Conservation (phyloP, 1,284 basidiomycete species). For the Moesziomyces sp. region DNA sequence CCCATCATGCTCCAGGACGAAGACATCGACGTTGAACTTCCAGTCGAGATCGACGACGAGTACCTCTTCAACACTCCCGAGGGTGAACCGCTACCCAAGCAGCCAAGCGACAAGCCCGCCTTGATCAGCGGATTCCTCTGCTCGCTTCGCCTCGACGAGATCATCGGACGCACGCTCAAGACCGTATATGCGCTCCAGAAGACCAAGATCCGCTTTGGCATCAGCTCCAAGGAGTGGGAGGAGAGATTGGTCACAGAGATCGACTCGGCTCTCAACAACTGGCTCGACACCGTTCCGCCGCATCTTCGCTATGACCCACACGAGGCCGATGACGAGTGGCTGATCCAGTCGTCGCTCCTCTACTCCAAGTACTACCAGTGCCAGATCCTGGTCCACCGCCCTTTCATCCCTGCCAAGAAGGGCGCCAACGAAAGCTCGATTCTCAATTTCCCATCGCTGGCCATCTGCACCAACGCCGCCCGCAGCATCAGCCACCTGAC, state of each 20-base stretch:
- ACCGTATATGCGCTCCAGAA: constrained; percentile 60
- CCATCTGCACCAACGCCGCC: constrained; percentile 63
- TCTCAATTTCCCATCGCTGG: constrained; percentile 61
- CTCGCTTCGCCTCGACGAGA: constrained; percentile 51
- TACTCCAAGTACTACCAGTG: constrained; percentile 58
- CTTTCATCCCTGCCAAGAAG: constrained; percentile 59
- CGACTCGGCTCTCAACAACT: constrained; percentile 60
- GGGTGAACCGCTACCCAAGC: constrained; percentile 26
- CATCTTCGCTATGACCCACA: constrained; percentile 57
- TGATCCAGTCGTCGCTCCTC: constrained; percentile 52
- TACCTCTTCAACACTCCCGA: constrained; percentile 39
- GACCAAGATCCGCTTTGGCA: constrained; percentile 53
- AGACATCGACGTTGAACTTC: constrained; percentile 58
- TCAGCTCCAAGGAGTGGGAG: constrained; percentile 55
- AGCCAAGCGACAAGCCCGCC: constrained; percentile 40
- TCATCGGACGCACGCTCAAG: constrained; percentile 58
- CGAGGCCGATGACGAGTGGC: constrained; percentile 48
- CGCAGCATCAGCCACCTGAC: constrained; percentile 55
- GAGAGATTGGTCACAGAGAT: constrained; percentile 60
- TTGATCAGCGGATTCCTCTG: constrained; percentile 49
- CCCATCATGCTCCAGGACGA: constrained; percentile 61
- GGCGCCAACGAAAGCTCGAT: constrained; percentile 32
- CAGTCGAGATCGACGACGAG: constrained; percentile 56
- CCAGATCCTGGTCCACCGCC: constrained; percentile 61
- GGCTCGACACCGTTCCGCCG: constrained; percentile 56